Percentiles rank a stretch among this genome's conserved stretches.
Conservation (phyloP, 495 filamentous ascomycete genomes). For the Trichoderma asperelloides region DNA sequence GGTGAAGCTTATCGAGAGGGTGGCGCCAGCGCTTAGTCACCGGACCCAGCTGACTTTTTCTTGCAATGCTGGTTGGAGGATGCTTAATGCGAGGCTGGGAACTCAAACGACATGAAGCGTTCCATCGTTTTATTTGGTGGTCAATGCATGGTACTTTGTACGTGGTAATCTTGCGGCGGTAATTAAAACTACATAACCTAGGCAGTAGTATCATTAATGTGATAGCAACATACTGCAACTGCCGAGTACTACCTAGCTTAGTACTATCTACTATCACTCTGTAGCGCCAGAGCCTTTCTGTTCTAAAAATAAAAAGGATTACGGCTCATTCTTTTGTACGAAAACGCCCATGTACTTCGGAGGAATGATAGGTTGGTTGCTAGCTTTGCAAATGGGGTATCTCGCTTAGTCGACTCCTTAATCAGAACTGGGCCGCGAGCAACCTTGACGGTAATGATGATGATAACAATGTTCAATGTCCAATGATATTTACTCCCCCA, state of each 20-base stretch:
- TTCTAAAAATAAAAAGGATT: no score
- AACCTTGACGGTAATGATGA: background rate
- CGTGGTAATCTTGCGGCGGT: no score
- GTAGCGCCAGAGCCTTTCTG: no score
- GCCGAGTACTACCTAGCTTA: no score
- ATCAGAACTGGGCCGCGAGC: background rate
- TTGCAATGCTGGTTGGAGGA: background rate
- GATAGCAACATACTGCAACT: background rate
- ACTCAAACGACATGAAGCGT: no score
- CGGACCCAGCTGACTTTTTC: background rate
- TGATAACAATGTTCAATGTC: no score
- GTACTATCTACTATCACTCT: no score
- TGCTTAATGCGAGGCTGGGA: background rate
- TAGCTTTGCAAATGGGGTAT: background rate
- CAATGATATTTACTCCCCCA: conserved; percentile 31
- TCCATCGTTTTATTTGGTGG: no score
- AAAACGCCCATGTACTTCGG: no score
- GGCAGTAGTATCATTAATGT: background rate
- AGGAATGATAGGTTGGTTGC: background rate
- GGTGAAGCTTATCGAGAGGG: conserved; percentile 7
- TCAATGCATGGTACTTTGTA: no score
- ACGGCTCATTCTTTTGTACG: no score
- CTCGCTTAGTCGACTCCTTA: conserved; percentile 1
- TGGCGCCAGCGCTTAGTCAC: background rate
- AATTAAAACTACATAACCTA: no score